A percentile compares a stretch with the other conserved stretches of the same genome.
phyloP scores from a whole-genome alignment of 371 early-diverging fungal species.

The Mortierella sp. region DNA sequence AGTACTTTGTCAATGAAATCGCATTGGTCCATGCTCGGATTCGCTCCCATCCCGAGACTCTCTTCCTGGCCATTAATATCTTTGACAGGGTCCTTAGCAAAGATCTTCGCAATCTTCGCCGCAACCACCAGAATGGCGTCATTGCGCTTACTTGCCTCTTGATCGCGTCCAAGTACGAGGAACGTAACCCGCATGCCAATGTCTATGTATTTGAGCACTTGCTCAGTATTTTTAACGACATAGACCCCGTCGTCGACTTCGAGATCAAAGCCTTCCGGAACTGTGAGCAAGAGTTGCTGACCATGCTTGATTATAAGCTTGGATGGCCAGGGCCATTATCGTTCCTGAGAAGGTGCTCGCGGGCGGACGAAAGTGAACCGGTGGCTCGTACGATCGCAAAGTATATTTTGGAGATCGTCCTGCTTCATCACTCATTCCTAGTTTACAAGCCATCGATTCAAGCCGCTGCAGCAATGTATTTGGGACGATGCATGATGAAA shows the following conservation, averaged over 20 bases:
- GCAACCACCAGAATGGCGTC: constrained; percentile 64
- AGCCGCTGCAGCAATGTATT: constrained; percentile 77
- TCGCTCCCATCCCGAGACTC: constrained; percentile 84
- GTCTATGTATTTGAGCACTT: constrained; percentile 41
- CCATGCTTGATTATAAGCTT: constrained; percentile 73
- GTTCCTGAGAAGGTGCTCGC: constrained; percentile 81
- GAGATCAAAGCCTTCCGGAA: constrained; percentile 68
- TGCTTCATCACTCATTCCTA: constrained; percentile 77
- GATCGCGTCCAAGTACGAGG: constrained; percentile 91
- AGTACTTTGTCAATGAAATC: constrained; percentile 74
- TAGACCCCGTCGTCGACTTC: constrained; percentile 60
- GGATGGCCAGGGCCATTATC: constrained; percentile 78
- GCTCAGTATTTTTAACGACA: constrained; percentile 43
- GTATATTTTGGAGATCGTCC: constrained; percentile 84
- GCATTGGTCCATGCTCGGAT: constrained; percentile 82
- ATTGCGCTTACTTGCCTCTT: constrained; percentile 84
- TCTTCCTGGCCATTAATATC: constrained; percentile 85
- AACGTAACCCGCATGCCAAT: constrained; percentile 72
- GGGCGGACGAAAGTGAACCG: constrained; percentile 79
- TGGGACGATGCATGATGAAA: constrained; percentile 1
- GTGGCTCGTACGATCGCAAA: constrained; percentile 82
- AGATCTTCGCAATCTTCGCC: constrained; percentile 64
- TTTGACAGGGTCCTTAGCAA: constrained; percentile 86
- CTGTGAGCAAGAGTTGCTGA: constrained; percentile 76
- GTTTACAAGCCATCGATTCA: constrained; percentile 68